These are phyloP conservation scores for Paulownia fortunei DNA, from an alignment of 257 asterid species.

Conservation along the genomic window DNA sequence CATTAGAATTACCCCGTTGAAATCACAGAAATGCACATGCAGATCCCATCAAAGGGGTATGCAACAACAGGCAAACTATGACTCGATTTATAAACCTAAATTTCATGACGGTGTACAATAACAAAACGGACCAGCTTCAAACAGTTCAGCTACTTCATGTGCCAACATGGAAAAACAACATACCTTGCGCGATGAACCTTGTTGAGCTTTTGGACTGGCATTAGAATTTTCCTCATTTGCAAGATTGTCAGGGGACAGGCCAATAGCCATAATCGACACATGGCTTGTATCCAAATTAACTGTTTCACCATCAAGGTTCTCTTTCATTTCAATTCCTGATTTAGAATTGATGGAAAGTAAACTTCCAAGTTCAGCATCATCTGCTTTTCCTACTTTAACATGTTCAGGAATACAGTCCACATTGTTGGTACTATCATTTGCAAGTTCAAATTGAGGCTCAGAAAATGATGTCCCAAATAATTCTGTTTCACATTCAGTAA, in stretches of 20 bases:
- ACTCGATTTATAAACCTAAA: not conserved
- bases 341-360: not conserved
- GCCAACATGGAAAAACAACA: not conserved
- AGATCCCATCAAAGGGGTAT: not conserved
- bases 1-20: not conserved
- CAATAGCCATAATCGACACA: conserved; percentile 9
- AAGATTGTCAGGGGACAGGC: conserved; percentile 13
- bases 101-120: not conserved
- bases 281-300: conserved; percentile 20
- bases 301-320: conserved; percentile 30
- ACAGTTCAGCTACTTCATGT: not conserved
- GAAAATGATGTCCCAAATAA: conserved; percentile 16
- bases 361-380: conserved; percentile 27
- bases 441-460: conserved; percentile 31
- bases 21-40: not conserved
- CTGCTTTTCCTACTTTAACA: conserved; percentile 21
- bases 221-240: conserved; percentile 29
- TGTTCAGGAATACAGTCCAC: conserved; percentile 25
- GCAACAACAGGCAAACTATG: not conserved
- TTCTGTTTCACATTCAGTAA: conserved; percentile 14
- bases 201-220: not conserved
- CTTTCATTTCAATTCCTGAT: conserved; percentile 15
- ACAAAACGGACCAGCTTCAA: not conserved
- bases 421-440: not conserved
- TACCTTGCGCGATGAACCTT: conserved; percentile 42